These are phyloP conservation scores for Camellia oleifera DNA, from an alignment of 179 eudicot genomes.

Conservation along the genomic window DNA sequence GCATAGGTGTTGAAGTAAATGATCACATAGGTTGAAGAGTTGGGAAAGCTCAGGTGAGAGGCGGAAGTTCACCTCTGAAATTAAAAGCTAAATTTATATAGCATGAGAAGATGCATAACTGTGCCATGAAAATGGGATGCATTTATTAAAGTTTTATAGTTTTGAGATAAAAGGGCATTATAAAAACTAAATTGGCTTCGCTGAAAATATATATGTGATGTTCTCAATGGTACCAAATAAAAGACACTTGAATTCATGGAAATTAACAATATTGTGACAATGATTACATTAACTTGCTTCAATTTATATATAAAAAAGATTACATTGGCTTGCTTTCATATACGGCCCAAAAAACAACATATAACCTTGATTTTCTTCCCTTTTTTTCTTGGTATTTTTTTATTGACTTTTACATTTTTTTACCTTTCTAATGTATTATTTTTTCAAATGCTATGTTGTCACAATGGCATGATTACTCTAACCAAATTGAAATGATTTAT, in stretches of 20 bases:
- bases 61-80: background rate
- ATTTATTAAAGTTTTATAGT: background rate
- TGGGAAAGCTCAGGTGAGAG: background rate
- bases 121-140: background rate
- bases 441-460: background rate
- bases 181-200: background rate
- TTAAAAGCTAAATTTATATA: background rate
- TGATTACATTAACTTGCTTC: no score
- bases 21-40: background rate
- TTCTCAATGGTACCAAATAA: no score
- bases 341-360: background rate
- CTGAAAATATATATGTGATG: no score
- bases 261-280: no score
- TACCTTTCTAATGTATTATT: background rate
- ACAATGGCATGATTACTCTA: background rate
- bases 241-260: no score
- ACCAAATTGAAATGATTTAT: background rate
- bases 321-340: no score
- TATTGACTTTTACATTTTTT: background rate
- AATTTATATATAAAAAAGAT: no score
- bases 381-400: background rate
- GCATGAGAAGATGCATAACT: background rate
- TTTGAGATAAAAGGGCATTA: background rate
- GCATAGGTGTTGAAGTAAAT: background rate
- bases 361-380: background rate